Evolutionary conservation across 2,329 filamentous ascomycete genomes (phyloP), one percentile per base, ranked within the genome.

Genomic region (Neodidymelliopsis sp.): DNA sequence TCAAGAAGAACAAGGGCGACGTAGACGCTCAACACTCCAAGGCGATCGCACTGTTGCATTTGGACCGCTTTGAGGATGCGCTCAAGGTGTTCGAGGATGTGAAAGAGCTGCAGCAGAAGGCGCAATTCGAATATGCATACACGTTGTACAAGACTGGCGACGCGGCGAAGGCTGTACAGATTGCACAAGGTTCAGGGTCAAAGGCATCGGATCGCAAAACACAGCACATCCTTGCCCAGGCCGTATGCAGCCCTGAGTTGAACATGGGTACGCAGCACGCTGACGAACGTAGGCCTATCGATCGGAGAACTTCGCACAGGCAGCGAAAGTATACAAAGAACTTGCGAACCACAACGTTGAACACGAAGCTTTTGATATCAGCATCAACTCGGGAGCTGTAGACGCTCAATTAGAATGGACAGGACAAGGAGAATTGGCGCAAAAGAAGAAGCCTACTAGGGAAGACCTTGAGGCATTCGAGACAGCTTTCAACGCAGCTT

Each of bases 61-160:
- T 94, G 60, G 90, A 94, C 73, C 87, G 89, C 49, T 94, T 88
- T 71, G 84, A 89, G 48, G 90, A 94, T 71, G 89, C 88, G 34
- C 77, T 91, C 36, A 84, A 84, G 50, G 81, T 84, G 45, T 81
- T 93, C 50, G 82, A 85, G 51, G 83, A 85, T 25, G 84, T 79
- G 13, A 77, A 82, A 49, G 77, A 75, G 56, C 74, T 92, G 48
- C 83, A 86, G 66, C 76, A 81, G 28, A 74, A 75, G 48, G 89
- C 86, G 58, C 66, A 75, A 12, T 78, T 92, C 31, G 90, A 92
- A 71, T 86, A 86, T 68, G 84, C 88, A 2, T 95, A 95, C 75
- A 87, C 88, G n/a, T 80, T 92, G 15, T 95, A 94, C 76, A 94
- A 92, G 76, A 82, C 84, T 0, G 88, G 89, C 18, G 80, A 85